phyloP scores from a whole-genome alignment of 2,329 filamentous ascomycete genomes.

The Emericellopsis atlantica region DNA sequence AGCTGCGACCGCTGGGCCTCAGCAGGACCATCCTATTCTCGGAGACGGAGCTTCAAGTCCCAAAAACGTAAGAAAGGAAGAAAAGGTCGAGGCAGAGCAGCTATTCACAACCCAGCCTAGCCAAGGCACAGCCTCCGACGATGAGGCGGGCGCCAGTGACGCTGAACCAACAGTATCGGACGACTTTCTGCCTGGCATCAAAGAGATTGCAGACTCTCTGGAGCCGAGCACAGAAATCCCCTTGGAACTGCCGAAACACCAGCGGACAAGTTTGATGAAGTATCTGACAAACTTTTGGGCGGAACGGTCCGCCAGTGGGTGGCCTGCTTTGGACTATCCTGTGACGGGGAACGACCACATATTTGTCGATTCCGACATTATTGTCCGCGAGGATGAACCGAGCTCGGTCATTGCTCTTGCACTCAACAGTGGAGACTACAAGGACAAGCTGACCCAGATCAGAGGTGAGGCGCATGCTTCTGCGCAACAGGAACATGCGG shows the following conservation, averaged over 20 bases:
- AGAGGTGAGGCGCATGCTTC: constrained; percentile 35
- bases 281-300: constrained; percentile 98
- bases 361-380: constrained; percentile 92
- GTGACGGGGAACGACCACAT: constrained; percentile 82
- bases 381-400: constrained; percentile 93
- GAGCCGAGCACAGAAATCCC: constrained; percentile 48
- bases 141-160: constrained; percentile 59
- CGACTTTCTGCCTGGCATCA: constrained; percentile 51
- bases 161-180: constrained; percentile 57
- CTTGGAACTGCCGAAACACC: constrained; percentile 77
- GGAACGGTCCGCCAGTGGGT: constrained; percentile 89
- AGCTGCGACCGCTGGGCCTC: constrained; percentile 3
- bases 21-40: background rate
- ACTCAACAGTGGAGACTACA: constrained; percentile 77
- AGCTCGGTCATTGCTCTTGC: constrained; percentile 93
- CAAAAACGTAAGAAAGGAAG: constrained; percentile 9
- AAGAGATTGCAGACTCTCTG: constrained; percentile 49
- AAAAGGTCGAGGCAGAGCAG: constrained; percentile 15
- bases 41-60: constrained; percentile 7
- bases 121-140: constrained; percentile 49
- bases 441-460: constrained; percentile 61
- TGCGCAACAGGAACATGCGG: constrained; percentile 14
- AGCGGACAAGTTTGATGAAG: constrained; percentile 87
- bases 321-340: constrained; percentile 86
- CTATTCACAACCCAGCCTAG: constrained; percentile 15